Evolutionary conservation across 768 basidiomycete species (phyloP).

Genomic region (Trametopsis cervina): DNA sequence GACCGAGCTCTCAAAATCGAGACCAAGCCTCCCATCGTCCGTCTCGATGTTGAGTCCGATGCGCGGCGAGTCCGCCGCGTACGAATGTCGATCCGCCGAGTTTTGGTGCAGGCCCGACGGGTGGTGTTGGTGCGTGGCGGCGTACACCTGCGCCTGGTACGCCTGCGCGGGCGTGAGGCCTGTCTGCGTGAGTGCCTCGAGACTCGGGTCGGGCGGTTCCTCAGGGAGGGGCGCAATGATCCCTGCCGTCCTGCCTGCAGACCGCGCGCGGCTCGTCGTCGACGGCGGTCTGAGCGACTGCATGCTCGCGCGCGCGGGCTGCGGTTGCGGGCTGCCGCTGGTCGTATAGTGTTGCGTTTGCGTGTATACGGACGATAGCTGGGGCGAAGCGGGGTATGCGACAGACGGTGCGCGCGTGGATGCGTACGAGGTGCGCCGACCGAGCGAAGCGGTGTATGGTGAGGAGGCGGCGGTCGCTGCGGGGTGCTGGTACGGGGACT

Average conservation of each 20-base stretch:
- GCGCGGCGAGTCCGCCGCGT: constrained; percentile 28
- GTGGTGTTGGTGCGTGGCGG: constrained; percentile 27
- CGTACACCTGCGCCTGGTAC: constrained; percentile 71
- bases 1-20: constrained; percentile 38
- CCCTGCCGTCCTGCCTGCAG: constrained; percentile 40
- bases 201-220: constrained; percentile 40
- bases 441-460: constrained; percentile 27
- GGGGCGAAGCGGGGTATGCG: constrained; percentile 11
- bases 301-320: not conserved
- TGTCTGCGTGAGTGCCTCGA: constrained; percentile 37
- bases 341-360: constrained; percentile 25
- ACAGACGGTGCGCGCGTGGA: constrained; percentile 30
- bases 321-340: constrained; percentile 17
- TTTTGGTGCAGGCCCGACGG: constrained; percentile 28
- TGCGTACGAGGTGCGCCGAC: constrained; percentile 42
- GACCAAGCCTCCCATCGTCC: constrained; percentile 49
- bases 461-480: constrained; percentile 22
- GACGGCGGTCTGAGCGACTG: constrained; percentile 31
- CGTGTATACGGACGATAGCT: constrained; percentile 24
- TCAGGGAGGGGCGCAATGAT: constrained; percentile 41
- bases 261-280: constrained; percentile 40
- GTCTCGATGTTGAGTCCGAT: constrained; percentile 41
- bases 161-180: constrained; percentile 74
- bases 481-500: constrained; percentile 27
- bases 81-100: constrained; percentile 18